A percentile compares a stretch with the other conserved stretches of the same genome.
These are phyloP conservation scores for Tympanopsis confertula DNA, from an alignment of 2,329 filamentous ascomycete genomes.

Conservation along the genomic window DNA sequence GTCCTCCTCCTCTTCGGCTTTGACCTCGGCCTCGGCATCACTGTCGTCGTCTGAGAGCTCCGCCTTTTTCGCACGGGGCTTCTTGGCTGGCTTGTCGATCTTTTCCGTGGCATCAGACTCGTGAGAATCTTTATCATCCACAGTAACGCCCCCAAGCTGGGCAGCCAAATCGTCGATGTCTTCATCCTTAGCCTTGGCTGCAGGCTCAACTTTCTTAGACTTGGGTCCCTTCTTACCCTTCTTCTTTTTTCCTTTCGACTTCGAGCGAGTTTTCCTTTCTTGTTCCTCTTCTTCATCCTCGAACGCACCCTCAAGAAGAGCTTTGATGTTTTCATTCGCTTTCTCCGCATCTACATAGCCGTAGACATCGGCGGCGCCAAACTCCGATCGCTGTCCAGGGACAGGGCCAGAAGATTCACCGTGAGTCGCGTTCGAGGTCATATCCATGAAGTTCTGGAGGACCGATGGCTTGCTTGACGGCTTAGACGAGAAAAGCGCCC, in stretches of 20 bases:
- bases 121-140: slow-evolving; percentile 11
- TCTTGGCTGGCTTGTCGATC: background rate
- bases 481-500: slow-evolving; percentile 39
- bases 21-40: slow-evolving; percentile 58
- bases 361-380: slow-evolving; percentile 40
- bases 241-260: background rate
- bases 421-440: slow-evolving; percentile 31
- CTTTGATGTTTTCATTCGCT: slow-evolving; percentile 38
- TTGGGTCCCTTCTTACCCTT: slow-evolving; percentile 19
- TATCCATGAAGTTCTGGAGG: slow-evolving; percentile 31
- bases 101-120: background rate
- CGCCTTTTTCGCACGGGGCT: too few species aligned
- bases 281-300: slow-evolving; percentile 27
- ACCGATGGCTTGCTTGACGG: slow-evolving; percentile 26
- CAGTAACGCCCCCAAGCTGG: slow-evolving; percentile 25
- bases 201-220: slow-evolving; percentile 22
- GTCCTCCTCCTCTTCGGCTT: slow-evolving; percentile 54
- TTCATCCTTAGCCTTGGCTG: background rate
- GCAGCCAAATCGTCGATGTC: slow-evolving; percentile 26
- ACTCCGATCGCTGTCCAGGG: slow-evolving; percentile 21
- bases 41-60: too few species aligned
- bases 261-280: slow-evolving; percentile 6
- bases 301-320: slow-evolving; percentile 33
- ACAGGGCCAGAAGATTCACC: background rate
- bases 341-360: slow-evolving; percentile 33